Evolutionary conservation across 2,329 filamentous ascomycete species (phyloP).

Genomic region (Curvularia sp.): DNA sequence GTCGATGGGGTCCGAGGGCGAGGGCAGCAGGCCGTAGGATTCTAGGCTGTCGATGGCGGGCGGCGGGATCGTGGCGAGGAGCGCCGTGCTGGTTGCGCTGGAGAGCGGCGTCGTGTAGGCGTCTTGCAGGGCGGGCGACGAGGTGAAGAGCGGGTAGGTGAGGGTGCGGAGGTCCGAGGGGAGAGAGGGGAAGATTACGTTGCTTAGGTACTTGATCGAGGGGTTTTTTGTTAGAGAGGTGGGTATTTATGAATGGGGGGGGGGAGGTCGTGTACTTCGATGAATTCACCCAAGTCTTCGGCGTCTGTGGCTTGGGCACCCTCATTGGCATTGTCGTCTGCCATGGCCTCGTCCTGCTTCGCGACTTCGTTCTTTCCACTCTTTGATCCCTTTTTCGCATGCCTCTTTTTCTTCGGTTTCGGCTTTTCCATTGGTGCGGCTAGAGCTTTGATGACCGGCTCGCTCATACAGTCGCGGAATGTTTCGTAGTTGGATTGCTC

Average conservation of each 20-base stretch:
- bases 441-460: constrained; percentile 70
- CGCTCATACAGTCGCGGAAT: constrained; percentile 78
- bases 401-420: constrained; percentile 55
- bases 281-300: constrained; percentile 79
- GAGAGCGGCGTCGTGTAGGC: constrained; percentile 67
- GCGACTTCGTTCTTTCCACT: constrained; percentile 22
- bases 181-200: constrained; percentile 71
- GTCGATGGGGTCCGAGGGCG: constrained; percentile 49
- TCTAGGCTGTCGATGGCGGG: constrained; percentile 70
- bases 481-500: constrained; percentile 66
- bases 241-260: too few relatives aligned
- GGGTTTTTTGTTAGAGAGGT: background rate
- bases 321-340: constrained; percentile 29
- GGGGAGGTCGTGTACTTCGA: constrained; percentile 61
- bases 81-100: constrained; percentile 56
- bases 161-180: constrained; percentile 68
- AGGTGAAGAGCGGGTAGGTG: constrained; percentile 64
- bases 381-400: constrained; percentile 44
- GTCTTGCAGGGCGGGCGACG: constrained; percentile 58
- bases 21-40: constrained; percentile 69
- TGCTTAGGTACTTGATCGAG: constrained; percentile 68
- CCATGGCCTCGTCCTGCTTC: constrained; percentile 12
- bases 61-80: constrained; percentile 63
- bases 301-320: constrained; percentile 52
- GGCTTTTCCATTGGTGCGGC: constrained; percentile 54